Evolutionary conservation across 2,329 filamentous ascomycete species (phyloP), one percentile per base, ranked within the genome.

Genomic region (Curvularia spicifera): DNA sequence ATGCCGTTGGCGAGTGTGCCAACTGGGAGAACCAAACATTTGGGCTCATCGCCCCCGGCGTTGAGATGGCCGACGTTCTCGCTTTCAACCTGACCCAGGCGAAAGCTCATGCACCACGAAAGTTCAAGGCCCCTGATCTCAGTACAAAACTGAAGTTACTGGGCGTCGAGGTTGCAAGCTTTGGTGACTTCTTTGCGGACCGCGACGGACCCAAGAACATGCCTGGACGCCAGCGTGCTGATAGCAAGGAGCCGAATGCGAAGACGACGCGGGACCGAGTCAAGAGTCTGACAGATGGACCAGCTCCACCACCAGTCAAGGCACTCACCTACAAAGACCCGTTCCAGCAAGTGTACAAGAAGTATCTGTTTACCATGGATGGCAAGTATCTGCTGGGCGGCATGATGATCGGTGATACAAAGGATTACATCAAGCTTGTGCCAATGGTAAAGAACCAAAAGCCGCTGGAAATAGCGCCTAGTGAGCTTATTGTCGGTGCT

Each of bases 331-430:
- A 96, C 79, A 92, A 89, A 61, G 93, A 97, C 70, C 93, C 93
- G 0, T 97, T 97, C 72, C 85, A 88, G 55, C 88, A 91, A 47
- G 87, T 97, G 1, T 97, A 97, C 80, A 97, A 97, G 77, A 97
- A 97, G 73, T 97, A 95, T 75, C 80, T 97, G 10, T 97, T 97
- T 71, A 96, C 93, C 0, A 81, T 88, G 71, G 93, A 97, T 71
- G 93, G 93, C 26, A 96, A 96, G 74, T 94, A 94, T 69, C 81
- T 97, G 1, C 85, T 97, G 0, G 93, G 93, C n/a, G 93, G 93
- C 4, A 97, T 97, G 91, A 96, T 97, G 91, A 95, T 97, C 60
- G 93, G 93, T 39, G 93, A 97, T 70, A 96, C 91, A 0, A 89
- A 86, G 62, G 93, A 97, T 78, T 97, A 96, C 71, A 85, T 96